Evolutionary conservation across 768 basidiomycete genomes (phyloP), one percentile per base, ranked within the genome.

Genomic region (Russula ochroleuca): DNA sequence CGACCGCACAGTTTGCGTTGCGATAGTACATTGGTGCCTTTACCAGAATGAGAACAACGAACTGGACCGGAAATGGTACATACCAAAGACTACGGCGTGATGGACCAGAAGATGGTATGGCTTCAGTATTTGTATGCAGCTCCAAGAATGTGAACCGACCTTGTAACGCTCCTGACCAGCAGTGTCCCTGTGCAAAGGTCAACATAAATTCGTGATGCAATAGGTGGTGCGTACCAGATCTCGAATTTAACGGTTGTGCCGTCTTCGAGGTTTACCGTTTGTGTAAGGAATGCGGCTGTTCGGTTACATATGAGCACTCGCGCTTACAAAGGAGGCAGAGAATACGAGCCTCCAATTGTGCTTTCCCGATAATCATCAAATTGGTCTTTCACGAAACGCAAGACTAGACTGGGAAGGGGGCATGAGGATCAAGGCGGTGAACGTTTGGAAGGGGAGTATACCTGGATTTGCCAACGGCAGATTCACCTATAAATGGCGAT

Each of bases 401-500:
- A 79, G 57, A 99, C 97, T 67, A 98, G 77, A 78, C 92, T 95
- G 72, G 60, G 48, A 65, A 51, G 65, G 61, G 65, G 72, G 71
- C 74, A 73, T 48, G 41, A 62, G 69, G 67, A 56, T 69, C 69
- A 69, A 56, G n/a, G 25, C 48, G 49, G 43, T 69, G 72, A 66
- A 66, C 63, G 59, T 40, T 23, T 45, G 61, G 54, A 60, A 62
- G 31, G 17, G 37, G n/a, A 57, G 33, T 67, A 61, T 76, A 92
- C 92, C 91, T 92, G 65, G 90, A 92, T 81, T 99, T 99, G 57
- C 97, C 97, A 55, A 99, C 97, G 49, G 97, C 96, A 45, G 92
- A 94, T 80, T 98, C 95, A 70, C 95, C 94, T 97, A 67, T 72
- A 40, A 69, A 67, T 31, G n/a, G 57, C 1, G 15, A 9, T 25